phyloP scores from a whole-genome alignment of 768 basidiomycete species.

The Russula griseocarnosa region DNA sequence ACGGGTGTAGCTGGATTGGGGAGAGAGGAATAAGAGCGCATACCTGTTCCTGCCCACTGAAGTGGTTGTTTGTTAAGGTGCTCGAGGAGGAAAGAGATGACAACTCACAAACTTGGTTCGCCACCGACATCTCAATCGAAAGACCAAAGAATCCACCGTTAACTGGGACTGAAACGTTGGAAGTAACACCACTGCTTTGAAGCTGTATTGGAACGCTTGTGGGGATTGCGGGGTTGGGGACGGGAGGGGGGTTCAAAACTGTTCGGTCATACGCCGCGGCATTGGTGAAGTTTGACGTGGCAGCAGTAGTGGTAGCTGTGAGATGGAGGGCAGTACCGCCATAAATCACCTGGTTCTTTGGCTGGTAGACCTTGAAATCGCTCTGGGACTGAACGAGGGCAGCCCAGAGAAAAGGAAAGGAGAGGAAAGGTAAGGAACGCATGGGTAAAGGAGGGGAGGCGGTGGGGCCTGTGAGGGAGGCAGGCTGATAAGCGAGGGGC shows the following conservation, averaged over 20 bases:
- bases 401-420: background rate
- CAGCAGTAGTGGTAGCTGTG: conserved; percentile 31
- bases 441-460: background rate
- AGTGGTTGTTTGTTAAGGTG: conserved; percentile 11
- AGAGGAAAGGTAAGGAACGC: background rate
- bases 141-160: conserved; percentile 65
- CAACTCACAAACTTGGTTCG: conserved; percentile 59
- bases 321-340: conserved; percentile 16
- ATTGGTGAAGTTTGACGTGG: conserved; percentile 43
- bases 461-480: too few relatives aligned
- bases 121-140: conserved; percentile 73
- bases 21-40: background rate
- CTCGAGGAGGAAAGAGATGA: background rate
- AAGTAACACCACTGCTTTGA: conserved; percentile 27
- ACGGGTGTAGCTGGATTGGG: background rate
- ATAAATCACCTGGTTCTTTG: conserved; percentile 26
- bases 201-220: conserved; percentile 46
- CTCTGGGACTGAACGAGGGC: conserved; percentile 5
- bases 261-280: conserved; percentile 53
- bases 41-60: conserved; percentile 48
- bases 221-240: conserved; percentile 45
- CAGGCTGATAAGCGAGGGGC: background rate
- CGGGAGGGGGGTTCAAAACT: conserved; percentile 46
- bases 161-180: conserved; percentile 41
- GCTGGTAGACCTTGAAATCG: conserved; percentile 19